Percentiles rank a stretch among this genome's conserved stretches.
phyloP scores from a whole-genome alignment of 805 yeast genomes.

The Alloascoidea africana region DNA sequence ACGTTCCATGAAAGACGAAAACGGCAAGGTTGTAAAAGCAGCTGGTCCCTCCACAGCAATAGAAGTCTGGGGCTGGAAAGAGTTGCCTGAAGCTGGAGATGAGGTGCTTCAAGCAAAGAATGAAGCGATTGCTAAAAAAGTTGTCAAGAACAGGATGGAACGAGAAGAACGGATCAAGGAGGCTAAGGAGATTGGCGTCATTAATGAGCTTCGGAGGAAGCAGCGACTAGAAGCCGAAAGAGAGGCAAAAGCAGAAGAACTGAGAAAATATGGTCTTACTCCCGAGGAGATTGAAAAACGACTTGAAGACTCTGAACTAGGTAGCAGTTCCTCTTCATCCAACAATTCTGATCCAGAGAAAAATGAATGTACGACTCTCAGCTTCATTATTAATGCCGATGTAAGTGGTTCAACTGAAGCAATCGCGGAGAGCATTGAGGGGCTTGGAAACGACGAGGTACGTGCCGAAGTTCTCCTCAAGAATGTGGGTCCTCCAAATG shows the following conservation, averaged over 20 bases:
- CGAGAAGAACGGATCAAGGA: conserved; percentile 39
- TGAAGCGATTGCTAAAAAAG: conserved; percentile 67
- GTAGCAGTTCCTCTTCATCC: no score
- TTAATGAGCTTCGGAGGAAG: conserved; percentile 52
- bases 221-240: conserved; percentile 35
- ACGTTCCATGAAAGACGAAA: conserved; percentile 60
- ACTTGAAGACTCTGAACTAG: no score
- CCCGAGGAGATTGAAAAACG: conserved; percentile 27
- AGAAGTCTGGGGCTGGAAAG: conserved; percentile 90
- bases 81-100: conserved; percentile 84
- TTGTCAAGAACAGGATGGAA: conserved; percentile 44
- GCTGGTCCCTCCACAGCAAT: conserved; percentile 88
- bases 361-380: conserved; percentile 21
- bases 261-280: conserved; percentile 46
- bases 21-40: conserved; percentile 39
- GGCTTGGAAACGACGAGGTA: conserved; percentile 82
- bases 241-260: conserved; percentile 38
- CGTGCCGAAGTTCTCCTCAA: conserved; percentile 49
- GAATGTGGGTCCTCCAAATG: conserved; percentile 68
- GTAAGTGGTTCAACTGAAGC: conserved; percentile 95
- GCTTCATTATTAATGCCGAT: conserved; percentile 75
- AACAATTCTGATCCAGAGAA: conserved; percentile 13
- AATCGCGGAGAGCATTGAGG: conserved; percentile 61
- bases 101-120: conserved; percentile 58
- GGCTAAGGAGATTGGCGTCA: conserved; percentile 46